Evolutionary conservation across 306 rosid genomes (phyloP).

Genomic region (Trifolium fragiferum): DNA sequence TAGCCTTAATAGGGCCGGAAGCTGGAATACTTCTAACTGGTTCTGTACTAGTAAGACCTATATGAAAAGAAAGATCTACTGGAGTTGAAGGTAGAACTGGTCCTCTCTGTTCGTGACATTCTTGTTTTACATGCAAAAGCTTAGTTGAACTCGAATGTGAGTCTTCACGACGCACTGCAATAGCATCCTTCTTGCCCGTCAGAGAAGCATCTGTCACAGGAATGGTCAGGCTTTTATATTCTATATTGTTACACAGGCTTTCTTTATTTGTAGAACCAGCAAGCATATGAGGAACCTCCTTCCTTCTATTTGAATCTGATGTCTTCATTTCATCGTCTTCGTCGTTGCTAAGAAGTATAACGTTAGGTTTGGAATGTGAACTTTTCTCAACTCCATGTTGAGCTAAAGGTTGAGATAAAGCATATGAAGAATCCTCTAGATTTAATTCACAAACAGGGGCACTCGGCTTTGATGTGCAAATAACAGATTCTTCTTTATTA

Average conservation of each 20-base stretch:
- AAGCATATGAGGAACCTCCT: conserved; percentile 47
- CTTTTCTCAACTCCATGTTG: too few relatives aligned
- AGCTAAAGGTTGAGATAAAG: too few relatives aligned
- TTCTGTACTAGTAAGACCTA: conserved; percentile 48
- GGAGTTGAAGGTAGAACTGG: conserved; percentile 50
- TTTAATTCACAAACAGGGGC: too few relatives aligned
- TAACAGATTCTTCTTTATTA: too few relatives aligned
- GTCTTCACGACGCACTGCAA: conserved; percentile 45
- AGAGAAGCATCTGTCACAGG: conserved; percentile 57
- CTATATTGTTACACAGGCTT: conserved; percentile 47
- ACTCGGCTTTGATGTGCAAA: too few relatives aligned
- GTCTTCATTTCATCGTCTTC: too few relatives aligned
- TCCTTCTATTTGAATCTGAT: conserved; percentile 48
- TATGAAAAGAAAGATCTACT: conserved; percentile 43
- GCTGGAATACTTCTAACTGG: conserved; percentile 43
- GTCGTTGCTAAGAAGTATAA: too few relatives aligned
- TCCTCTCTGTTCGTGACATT: conserved; percentile 47
- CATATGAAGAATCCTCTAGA: too few relatives aligned
- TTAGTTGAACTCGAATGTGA: conserved; percentile 44
- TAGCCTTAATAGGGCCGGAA: conserved; percentile 55
- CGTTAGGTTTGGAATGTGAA: too few relatives aligned
- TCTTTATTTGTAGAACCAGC: conserved; percentile 51
- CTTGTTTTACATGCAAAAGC: conserved; percentile 49
- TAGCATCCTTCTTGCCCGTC: conserved; percentile 54
- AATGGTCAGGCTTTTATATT: conserved; percentile 46